phyloP scores from a whole-genome alignment of 2,329 filamentous ascomycete genomes.

The Trichocomaceae sp. region DNA sequence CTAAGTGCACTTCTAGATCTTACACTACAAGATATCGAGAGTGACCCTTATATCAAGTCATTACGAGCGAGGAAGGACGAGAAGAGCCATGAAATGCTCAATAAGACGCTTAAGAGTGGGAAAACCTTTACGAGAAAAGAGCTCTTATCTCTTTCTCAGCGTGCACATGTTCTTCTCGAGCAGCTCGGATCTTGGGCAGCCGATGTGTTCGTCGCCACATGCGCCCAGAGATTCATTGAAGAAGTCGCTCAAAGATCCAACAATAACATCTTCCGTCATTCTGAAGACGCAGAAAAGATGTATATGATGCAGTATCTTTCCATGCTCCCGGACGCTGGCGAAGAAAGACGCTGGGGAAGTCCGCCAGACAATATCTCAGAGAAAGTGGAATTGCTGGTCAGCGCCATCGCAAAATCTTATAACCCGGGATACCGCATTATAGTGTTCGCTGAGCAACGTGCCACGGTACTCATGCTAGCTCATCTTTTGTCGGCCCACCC shows the following conservation, averaged over 20 bases:
- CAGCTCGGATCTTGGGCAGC: slow-evolving; percentile 64
- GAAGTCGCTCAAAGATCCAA: slow-evolving; percentile 22
- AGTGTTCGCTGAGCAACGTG: slow-evolving; percentile 60
- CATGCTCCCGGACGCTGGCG: slow-evolving; percentile 17
- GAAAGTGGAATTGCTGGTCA: slow-evolving; percentile 54
- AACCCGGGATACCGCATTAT: slow-evolving; percentile 50
- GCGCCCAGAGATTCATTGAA: slow-evolving; percentile 35
- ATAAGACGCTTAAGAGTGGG: slow-evolving; percentile 23
- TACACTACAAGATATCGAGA: slow-evolving; percentile 45
- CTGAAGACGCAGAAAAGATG: slow-evolving; percentile 47
- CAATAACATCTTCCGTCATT: slow-evolving; percentile 31
- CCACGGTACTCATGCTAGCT: slow-evolving; percentile 54
- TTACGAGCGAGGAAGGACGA: slow-evolving; percentile 40
- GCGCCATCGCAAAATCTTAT: slow-evolving; percentile 43
- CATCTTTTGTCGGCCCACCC: slow-evolving; percentile 53
- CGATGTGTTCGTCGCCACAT: slow-evolving; percentile 56
- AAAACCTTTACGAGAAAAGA: slow-evolving; percentile 46
- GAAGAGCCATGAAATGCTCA: slow-evolving; percentile 19
- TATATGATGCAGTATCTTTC: slow-evolving; percentile 47
- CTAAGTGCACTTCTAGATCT: slow-evolving; percentile 37
- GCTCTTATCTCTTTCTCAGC: slow-evolving; percentile 49
- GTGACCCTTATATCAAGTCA: slow-evolving; percentile 55
- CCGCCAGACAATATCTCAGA: slow-evolving; percentile 40
- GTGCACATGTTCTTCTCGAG: slow-evolving; percentile 44
- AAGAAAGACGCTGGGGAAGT: slow-evolving; percentile 13